Evolutionary conservation across 108 stramenopile genomes (phyloP).

Genomic region (Cyclotella baltica): DNA sequence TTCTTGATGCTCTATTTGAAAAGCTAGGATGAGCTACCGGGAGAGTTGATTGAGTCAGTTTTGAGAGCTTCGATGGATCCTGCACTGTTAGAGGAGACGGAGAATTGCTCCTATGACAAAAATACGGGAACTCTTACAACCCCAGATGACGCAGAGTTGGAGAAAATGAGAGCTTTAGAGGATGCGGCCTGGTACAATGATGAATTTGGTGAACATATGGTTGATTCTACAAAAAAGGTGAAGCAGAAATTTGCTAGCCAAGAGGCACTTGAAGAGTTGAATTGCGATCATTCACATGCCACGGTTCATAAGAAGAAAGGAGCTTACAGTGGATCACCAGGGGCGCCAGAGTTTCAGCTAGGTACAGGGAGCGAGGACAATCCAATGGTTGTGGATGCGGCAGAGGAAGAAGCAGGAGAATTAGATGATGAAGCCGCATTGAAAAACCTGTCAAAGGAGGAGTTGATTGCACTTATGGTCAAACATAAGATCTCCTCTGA

Average conservation of each 20-base stretch:
- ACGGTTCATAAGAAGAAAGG: background rate
- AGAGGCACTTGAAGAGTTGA: too few species aligned
- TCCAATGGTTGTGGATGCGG: background rate
- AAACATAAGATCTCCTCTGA: background rate
- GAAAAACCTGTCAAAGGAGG: too few species aligned
- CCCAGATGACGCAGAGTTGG: background rate
- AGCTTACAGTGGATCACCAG: background rate
- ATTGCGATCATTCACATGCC: too few species aligned
- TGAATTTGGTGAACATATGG: conserved; percentile 2
- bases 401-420: background rate
- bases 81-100: background rate
- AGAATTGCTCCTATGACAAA: background rate
- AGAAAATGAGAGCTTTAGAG: background rate
- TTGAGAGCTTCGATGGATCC: background rate
- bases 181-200: conserved; percentile 4
- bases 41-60: background rate
- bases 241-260: too few species aligned
- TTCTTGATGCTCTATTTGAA: too few species aligned
- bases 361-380: too few species aligned
- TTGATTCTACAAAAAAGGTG: too few species aligned
- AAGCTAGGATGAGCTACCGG: background rate
- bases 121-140: background rate
- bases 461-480: background rate
- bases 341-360: too few species aligned
- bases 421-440: background rate